Evolutionary conservation across 129 eudicot genomes (phyloP).

Genomic region (Flaveria trinervia): DNA sequence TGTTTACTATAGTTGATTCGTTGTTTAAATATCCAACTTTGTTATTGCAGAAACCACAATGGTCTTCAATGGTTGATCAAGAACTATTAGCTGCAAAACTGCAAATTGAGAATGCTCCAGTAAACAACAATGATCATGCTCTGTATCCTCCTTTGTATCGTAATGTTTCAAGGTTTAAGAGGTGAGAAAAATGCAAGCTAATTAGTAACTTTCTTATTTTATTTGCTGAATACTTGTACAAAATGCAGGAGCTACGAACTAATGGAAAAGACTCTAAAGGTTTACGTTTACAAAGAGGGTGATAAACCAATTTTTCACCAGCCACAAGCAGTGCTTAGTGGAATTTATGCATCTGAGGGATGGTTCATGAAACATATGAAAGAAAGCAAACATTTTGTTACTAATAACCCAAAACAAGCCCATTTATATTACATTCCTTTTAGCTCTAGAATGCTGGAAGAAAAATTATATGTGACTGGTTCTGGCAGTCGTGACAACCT

Average conservation of each 20-base stretch:
- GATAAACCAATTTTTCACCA: conserved; percentile 72
- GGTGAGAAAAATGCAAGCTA: conserved; percentile 38
- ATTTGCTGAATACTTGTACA: neutral
- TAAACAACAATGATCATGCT: conserved; percentile 30
- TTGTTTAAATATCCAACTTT: neutral
- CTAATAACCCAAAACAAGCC: conserved; percentile 53
- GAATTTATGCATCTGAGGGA: conserved; percentile 94
- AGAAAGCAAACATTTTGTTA: conserved; percentile 52
- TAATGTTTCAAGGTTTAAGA: conserved; percentile 65
- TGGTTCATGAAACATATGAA: conserved; percentile 86
- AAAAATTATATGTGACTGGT: conserved; percentile 47
- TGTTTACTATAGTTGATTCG: neutral
- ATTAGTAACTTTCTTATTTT: neutral
- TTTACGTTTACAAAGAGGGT: conserved; percentile 83
- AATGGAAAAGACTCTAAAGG: conserved; percentile 84
- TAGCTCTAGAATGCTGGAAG: conserved; percentile 63
- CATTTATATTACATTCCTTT: conserved; percentile 79
- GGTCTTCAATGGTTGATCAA: conserved; percentile 69
- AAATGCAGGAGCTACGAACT: conserved; percentile 75
- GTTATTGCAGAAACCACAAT: conserved; percentile 53
- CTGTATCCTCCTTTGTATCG: conserved; percentile 73
- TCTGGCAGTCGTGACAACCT: conserved; percentile 56
- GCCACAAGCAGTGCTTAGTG: conserved; percentile 62
- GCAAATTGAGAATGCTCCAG: conserved; percentile 54
- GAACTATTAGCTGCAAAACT: conserved; percentile 56